phyloP scores from a whole-genome alignment of 2,329 filamentous ascomycete genomes.

The Pestalotiopsis sp. region DNA sequence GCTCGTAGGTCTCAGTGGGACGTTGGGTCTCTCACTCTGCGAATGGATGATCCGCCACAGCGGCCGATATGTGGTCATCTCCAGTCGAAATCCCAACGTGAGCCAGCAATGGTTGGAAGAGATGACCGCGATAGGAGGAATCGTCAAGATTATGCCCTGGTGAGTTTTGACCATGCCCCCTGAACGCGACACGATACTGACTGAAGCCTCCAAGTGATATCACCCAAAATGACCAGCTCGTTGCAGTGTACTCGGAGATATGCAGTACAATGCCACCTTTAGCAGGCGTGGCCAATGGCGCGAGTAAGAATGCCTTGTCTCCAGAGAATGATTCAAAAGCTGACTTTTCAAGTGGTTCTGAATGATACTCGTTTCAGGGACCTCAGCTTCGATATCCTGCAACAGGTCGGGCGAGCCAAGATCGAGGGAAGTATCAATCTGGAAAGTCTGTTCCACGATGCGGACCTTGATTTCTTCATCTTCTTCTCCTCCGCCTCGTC shows the following conservation, averaged over 20 bases:
- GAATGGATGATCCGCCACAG: conserved; percentile 34
- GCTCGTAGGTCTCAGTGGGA: conserved; percentile 30
- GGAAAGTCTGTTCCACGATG: conserved; percentile 28
- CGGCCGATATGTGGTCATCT: conserved; percentile 31
- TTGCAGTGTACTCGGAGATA: conserved; percentile 14
- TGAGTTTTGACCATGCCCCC: background rate
- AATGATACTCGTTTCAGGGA: background rate
- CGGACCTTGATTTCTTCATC: conserved; percentile 38
- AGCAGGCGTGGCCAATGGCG: conserved; percentile 38
- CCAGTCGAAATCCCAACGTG: conserved; percentile 34
- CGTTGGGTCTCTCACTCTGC: conserved; percentile 30
- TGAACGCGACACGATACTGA: background rate
- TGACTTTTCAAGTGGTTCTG: conserved; percentile 23
- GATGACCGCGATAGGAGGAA: background rate
- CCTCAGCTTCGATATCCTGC: too few species aligned
- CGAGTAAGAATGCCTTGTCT: conserved; percentile 31
- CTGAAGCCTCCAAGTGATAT: background rate
- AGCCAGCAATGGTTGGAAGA: conserved; percentile 12
- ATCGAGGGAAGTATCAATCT: conserved; percentile 32
- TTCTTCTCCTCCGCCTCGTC: conserved; percentile 30
- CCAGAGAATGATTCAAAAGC: conserved; percentile 23
- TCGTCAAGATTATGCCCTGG: background rate
- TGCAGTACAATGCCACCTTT: conserved; percentile 29
- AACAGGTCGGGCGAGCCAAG: conserved; percentile 28
- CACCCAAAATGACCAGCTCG: background rate